Base-by-base conservation (phyloP, 805 yeast species). In the Schizosaccharomyces cryophilus region DNA sequence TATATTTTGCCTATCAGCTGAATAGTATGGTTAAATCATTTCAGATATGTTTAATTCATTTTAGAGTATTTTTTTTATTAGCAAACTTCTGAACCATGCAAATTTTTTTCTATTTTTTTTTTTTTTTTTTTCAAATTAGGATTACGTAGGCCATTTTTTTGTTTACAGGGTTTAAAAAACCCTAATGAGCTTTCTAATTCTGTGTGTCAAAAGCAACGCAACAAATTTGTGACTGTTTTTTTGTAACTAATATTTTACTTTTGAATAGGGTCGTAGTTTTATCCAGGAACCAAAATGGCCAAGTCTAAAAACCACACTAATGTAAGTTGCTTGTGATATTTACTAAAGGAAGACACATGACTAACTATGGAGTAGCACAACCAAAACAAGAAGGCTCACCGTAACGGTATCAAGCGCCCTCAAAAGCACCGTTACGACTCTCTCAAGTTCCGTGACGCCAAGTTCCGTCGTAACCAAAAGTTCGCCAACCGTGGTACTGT, bases 301-400 rank as follows among this genome's bases (percentile, higher is more conserved):
- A 93, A 93, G 82, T 90, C 97, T 70, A 93, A 93, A 96, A 93
- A 93, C 81, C 97, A 93, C 78, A 93, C 98, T 79, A 89, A 88
- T 42, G 60, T 56, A 21, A 40, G 42, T 56, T n/a, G 5, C n/a
- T 26, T 21, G 2, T 15, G 21, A n/a, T 45, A 45, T 7, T 1
- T 45, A 7, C 1, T 11, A 15, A 11, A 1, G 3, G 9, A 24
- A 11, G 26, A 19, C 2, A 6, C 26, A 45, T 6, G 21, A 24
- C 45, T 31, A 38, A 56, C 45, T 26, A 5, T 7, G 9, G 17
- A 19, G 13, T 35, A 56, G 80, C 98, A 93, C 80, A 93, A 93
- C 94, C 97, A 90, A 80, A 86, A 85, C 88, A 85, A 79, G 77
- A 93, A 93, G 94, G 97, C 97, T 74, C 98, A 93, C 96, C 54